Base-by-base conservation (phyloP, 2,329 filamentous ascomycete species). In the Daldinia sp. region DNA sequence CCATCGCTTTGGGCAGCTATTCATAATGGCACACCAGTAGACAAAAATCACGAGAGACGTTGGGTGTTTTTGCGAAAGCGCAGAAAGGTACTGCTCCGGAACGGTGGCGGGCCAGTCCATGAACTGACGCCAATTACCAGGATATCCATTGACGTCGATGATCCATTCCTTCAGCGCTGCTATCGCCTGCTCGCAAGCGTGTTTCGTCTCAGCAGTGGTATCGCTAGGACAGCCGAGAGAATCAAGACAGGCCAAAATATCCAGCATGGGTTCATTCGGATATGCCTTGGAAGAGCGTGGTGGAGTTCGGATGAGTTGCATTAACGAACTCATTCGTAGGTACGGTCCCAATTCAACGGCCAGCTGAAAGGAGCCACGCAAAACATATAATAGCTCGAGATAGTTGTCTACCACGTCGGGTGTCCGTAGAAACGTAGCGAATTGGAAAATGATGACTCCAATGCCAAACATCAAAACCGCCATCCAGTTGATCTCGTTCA, bases 401-500 rank as follows among this genome's bases (percentile, higher is more conserved):
- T 63, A 64, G 15, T 61, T 60, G 29, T 63, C 60, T 1, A 41
- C 34, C 19, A 29, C 35, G 19, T 68, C 57, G 3, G 64, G 43
- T 11, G 50, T 21, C 4, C 37, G 54, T 30, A 62, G 43, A 9
- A 58, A 57, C 1, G 52, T 52, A 8, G 66, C 67, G 19, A 73
- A 70, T 23, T 68, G 68, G 51, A 71, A 73, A 30, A 73, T 64
- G 35, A 71, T 66, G 19, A 71, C 61, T 1, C 67, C 63, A 15
- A 72, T 47, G 15, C 67, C 69, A 30, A 72, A 72, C 45, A 68
- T 53, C 29, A 71, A 43, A 4, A 66, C 58, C 0, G 70, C 63
- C 8, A 72, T 54, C 70, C 90, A 93, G 64, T 90, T 90, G 30
- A 89, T 85, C 43, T 88, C 89, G 71, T 91, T 89, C 48, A 88